Percentiles rank a stretch among this genome's conserved stretches.
Conservation (phyloP, 2,329 filamentous ascomycete genomes). For the Reticulascus tulasneorum region DNA sequence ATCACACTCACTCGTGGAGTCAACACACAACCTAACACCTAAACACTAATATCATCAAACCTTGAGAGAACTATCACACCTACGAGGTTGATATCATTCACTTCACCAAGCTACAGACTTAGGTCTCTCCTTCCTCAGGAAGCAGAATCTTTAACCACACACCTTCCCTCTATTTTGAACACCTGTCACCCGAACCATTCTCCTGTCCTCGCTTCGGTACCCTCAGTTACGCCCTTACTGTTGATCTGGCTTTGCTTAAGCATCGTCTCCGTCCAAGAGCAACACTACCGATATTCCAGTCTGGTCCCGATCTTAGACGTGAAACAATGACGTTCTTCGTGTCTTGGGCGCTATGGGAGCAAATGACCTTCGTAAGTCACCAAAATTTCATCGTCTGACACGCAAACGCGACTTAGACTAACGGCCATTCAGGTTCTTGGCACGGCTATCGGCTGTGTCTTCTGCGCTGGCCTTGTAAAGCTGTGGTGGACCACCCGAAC, state of each 20-base stretch:
- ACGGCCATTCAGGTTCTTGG: constrained; percentile 58
- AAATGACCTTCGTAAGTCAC: constrained; percentile 78
- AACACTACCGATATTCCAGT: neutral
- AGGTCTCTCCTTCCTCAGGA: constrained; percentile 2
- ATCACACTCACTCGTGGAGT: too few species aligned
- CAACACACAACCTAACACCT: too few species aligned
- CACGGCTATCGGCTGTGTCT: constrained; percentile 65
- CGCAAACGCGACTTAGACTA: neutral
- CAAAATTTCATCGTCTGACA: constrained; percentile 1
- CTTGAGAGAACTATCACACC: too few species aligned
- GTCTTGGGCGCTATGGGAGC: constrained; percentile 78
- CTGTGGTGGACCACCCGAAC: constrained; percentile 58
- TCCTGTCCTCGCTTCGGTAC: neutral
- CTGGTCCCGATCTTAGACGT: neutral
- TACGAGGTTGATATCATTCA: too few species aligned
- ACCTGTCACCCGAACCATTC: constrained; percentile 1
- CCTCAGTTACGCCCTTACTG: too few species aligned
- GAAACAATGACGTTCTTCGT: constrained; percentile 52
- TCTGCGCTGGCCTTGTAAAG: constrained; percentile 64
- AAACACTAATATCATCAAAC: too few species aligned
- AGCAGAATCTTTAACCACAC: constrained; percentile 5
- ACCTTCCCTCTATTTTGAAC: neutral
- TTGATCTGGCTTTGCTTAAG: too few species aligned
- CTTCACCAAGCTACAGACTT: too few species aligned
- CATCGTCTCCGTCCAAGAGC: neutral